Percentiles rank a stretch among this genome's conserved stretches.
These are phyloP conservation scores for Cladophialophora chaetospira DNA, from an alignment of 2,329 filamentous ascomycete genomes.

Conservation along the genomic window DNA sequence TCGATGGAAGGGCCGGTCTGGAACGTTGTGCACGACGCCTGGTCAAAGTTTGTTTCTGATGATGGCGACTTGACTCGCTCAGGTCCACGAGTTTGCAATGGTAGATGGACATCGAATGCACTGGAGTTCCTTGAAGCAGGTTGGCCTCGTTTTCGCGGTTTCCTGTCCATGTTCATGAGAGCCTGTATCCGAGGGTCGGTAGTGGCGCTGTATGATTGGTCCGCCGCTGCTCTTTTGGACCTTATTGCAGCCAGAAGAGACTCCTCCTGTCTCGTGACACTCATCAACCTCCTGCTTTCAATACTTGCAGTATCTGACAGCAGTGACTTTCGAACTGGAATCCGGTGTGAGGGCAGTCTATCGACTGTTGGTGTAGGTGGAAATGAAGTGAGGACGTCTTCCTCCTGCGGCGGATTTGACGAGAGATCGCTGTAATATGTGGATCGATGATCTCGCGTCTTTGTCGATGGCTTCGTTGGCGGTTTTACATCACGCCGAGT, in stretches of 20 bases:
- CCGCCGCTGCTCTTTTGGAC: constrained; percentile 49
- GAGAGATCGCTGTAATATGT: constrained; percentile 28
- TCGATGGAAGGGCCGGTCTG: constrained; percentile 29
- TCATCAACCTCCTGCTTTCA: constrained; percentile 50
- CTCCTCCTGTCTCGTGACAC: constrained; percentile 57
- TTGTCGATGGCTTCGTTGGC: constrained; percentile 2
- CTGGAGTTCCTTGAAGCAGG: not conserved
- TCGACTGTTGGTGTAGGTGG: constrained; percentile 26
- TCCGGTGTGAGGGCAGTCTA: constrained; percentile 12
- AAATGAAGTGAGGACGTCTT: constrained; percentile 28
- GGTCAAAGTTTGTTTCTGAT: constrained; percentile 23
- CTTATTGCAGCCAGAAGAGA: constrained; percentile 54
- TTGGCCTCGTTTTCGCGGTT: not conserved
- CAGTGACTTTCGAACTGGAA: constrained; percentile 22
- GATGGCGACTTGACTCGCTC: constrained; percentile 2
- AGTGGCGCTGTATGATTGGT: constrained; percentile 37
- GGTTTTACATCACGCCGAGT: constrained; percentile 26
- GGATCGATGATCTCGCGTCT: constrained; percentile 3
- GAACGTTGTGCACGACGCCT: constrained; percentile 28
- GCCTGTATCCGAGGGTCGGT: constrained; percentile 36
- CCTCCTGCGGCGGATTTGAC: constrained; percentile 12
- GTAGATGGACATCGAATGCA: constrained; percentile 1
- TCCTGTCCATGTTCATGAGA: constrained; percentile 6
- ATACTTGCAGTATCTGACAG: constrained; percentile 31
- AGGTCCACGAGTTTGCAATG: not conserved